Percentiles rank a stretch among this genome's conserved stretches.
Evolutionary conservation across 2,329 filamentous ascomycete species (phyloP).

Genomic region (Claviceps pusilla): DNA sequence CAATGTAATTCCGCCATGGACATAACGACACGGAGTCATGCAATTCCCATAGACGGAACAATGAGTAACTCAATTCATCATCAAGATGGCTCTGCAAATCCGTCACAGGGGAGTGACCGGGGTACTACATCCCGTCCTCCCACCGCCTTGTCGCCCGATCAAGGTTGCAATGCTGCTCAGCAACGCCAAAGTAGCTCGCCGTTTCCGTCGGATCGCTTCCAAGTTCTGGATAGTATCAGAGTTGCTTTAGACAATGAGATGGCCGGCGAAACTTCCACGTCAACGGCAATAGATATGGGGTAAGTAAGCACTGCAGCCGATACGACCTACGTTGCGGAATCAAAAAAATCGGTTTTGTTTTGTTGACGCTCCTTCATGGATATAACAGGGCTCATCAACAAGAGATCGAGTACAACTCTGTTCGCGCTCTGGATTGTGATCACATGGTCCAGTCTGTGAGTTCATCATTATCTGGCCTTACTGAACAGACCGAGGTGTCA

Average conservation of each 20-base stretch:
- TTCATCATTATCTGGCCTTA: conserved; percentile 37
- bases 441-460: conserved; percentile 27
- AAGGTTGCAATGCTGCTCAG: background rate
- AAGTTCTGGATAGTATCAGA: conserved; percentile 8
- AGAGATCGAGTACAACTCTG: conserved; percentile 7
- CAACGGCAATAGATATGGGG: conserved; percentile 11
- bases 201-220: background rate
- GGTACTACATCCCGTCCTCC: background rate
- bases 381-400: conserved; percentile 6
- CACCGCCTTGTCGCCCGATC: background rate
- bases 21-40: background rate
- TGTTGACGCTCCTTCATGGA: background rate
- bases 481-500: conserved; percentile 41
- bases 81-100: background rate
- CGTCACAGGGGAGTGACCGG: conserved; percentile 6
- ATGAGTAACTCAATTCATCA: background rate
- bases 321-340: background rate
- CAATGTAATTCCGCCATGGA: conserved; percentile 3
- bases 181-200: conserved; percentile 24
- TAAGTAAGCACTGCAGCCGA: conserved; percentile 16
- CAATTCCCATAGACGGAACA: background rate
- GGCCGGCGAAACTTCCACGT: conserved; percentile 11
- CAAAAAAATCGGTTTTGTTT: background rate
- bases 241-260: conserved; percentile 12
- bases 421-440: conserved; percentile 8